A percentile compares a stretch with the other conserved stretches of the same genome.
phyloP scores from a whole-genome alignment of 441 rosid genomes.

The Erodium moschatum region DNA sequence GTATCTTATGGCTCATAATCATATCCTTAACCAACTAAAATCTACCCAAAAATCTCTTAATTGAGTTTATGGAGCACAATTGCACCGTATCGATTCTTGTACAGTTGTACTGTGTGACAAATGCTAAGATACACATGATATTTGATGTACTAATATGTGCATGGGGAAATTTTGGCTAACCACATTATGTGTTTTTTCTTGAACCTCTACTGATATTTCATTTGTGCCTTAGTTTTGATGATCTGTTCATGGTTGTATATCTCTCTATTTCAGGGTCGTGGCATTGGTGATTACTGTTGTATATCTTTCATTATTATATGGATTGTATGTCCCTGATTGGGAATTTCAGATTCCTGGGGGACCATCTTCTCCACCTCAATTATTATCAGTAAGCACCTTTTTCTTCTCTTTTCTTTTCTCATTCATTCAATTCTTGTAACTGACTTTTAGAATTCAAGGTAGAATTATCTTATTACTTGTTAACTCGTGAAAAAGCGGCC shows the following conservation, averaged over 20 bases:
- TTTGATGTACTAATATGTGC: background rate
- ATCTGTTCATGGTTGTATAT: background rate
- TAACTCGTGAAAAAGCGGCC: background rate
- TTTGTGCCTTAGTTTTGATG: background rate
- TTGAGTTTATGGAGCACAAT: background rate
- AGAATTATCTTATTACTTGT: background rate
- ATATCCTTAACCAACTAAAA: background rate
- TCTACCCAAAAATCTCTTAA: background rate
- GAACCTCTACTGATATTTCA: background rate
- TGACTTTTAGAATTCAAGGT: background rate
- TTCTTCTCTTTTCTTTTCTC: background rate
- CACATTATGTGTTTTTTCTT: background rate
- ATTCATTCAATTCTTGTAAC: background rate
- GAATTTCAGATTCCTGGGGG: slow-evolving; percentile 45
- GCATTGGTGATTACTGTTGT: slow-evolving; percentile 35
- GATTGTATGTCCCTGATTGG: slow-evolving; percentile 71
- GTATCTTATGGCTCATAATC: background rate
- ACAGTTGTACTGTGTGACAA: background rate
- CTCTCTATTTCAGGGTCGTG: slow-evolving; percentile 35
- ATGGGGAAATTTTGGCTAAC: background rate
- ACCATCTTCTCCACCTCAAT: slow-evolving; percentile 34
- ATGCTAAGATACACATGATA: background rate
- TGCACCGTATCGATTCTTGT: background rate
- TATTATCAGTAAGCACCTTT: slow-evolving; percentile 35
- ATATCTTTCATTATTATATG: slow-evolving; percentile 50